Base-by-base conservation (phyloP, 495 filamentous ascomycete species). In the Xanthoparmelia taractica region DNA sequence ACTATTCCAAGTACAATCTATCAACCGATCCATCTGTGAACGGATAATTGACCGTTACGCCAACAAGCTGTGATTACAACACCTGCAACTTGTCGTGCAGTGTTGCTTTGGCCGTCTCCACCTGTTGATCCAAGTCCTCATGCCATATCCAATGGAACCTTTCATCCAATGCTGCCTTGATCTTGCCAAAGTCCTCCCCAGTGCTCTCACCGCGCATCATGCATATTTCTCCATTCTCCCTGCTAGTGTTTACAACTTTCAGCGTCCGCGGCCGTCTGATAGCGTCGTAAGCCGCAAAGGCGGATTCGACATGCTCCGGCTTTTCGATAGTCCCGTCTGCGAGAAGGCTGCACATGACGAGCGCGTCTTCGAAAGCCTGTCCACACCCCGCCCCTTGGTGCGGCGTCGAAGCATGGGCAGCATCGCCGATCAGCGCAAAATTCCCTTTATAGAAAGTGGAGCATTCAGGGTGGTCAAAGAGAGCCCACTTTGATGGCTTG, bases 341-440 rank as follows among this genome's bases (percentile, higher is more conserved):
- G 3, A 86, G 69, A 2, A 86, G 61, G 29, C 70, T 71, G 12
- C 76, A 71, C 13, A 88, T 67, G 11, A 85, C 72, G 38, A 77
- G 78, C 40, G 79, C 77, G 68, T 87, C 85, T 66, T 87, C 85
- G 29, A 87, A 75, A 8, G 82, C 81, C 74, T 83, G 79, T 1
- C 84, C 84, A 0, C 84, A 83, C 2, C 84, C 85, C 0, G 83
- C 74, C 18, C 84, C 84, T 68, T 85, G 82, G 65, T 86, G 83
- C 0, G 84, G 84, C 4, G 82, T 84, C 7, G 76, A 77, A 0
- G 84, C 83, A 60, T 87, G 84, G 1, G 84, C 84, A 10, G 84
- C 82, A 65, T 86, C 84, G 18, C 84, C 84, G 2, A 82, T 67
- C 0, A 86, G 68, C 48, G 66, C 66, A 4, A 41, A 63, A 31